These are phyloP conservation scores for Colletotrichum tamarilloi DNA, from an alignment of 2,329 filamentous ascomycete genomes.

Conservation along the genomic window DNA sequence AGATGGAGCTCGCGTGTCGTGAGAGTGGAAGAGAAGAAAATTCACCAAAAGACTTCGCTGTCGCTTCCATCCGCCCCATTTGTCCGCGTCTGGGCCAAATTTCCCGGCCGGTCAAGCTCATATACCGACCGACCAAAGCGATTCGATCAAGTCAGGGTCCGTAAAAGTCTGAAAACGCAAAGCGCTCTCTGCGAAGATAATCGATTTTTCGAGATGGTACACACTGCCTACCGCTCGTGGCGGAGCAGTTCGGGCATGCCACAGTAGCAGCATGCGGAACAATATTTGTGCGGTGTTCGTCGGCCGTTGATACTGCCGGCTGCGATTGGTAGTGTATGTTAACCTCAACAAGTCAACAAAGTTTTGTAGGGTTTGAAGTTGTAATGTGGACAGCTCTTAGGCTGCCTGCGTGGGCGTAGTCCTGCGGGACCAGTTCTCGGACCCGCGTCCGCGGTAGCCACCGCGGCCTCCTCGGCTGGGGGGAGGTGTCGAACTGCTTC, in stretches of 20 bases:
- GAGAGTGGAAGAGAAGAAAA: slow-evolving; percentile 15
- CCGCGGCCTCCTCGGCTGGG: slow-evolving; percentile 51
- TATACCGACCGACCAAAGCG: slow-evolving; percentile 23
- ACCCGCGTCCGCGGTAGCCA: slow-evolving; percentile 51
- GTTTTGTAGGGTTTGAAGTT: neutral
- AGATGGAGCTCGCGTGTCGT: slow-evolving; percentile 4
- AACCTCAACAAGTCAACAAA: neutral
- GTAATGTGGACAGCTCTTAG: slow-evolving; percentile 1
- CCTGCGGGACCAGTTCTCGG: slow-evolving; percentile 54
- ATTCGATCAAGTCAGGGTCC: neutral
- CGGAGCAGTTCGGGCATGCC: slow-evolving; percentile 10
- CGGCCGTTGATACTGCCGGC: slow-evolving; percentile 10
- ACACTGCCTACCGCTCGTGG: slow-evolving; percentile 23
- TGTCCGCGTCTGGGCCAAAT: neutral
- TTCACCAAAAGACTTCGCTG: slow-evolving; percentile 20
- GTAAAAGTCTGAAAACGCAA: slow-evolving; percentile 14
- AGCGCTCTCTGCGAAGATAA: slow-evolving; percentile 17
- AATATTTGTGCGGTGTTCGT: slow-evolving; percentile 8
- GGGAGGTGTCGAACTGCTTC: slow-evolving; percentile 37
- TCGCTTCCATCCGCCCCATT: slow-evolving; percentile 16
- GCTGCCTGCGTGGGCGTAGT: slow-evolving; percentile 29
- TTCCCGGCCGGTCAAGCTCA: slow-evolving; percentile 1
- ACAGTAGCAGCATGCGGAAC: neutral
- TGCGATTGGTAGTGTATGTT: slow-evolving; percentile 13
- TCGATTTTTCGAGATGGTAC: slow-evolving; percentile 17